Conservation (phyloP, 768 basidiomycete genomes). For the Amyloporia xantha region DNA sequence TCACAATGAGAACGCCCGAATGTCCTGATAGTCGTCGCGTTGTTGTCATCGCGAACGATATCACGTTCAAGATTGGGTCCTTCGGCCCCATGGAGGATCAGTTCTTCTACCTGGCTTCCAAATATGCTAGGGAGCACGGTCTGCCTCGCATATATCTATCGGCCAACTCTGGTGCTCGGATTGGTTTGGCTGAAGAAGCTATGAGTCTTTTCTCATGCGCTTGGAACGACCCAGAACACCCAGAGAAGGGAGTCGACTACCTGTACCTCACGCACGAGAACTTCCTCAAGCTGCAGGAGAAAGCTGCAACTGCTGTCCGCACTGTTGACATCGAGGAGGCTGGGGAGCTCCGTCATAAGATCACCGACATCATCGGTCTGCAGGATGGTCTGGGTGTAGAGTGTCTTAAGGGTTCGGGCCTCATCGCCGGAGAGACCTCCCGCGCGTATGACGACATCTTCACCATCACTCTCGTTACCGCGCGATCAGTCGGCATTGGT, state of each 20-base stretch:
- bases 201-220: slow-evolving; percentile 84
- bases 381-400: slow-evolving; percentile 98
- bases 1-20: slow-evolving; percentile 87
- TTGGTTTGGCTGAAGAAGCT: slow-evolving; percentile 92
- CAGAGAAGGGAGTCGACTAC: slow-evolving; percentile 95
- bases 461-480: slow-evolving; percentile 97
- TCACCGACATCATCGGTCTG: slow-evolving; percentile 94
- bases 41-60: slow-evolving; percentile 94
- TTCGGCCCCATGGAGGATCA: slow-evolving; percentile 95
- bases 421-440: slow-evolving; percentile 98
- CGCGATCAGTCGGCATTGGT: slow-evolving; percentile 97
- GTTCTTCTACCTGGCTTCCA: slow-evolving; percentile 92
- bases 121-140: slow-evolving; percentile 84
- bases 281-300: slow-evolving; percentile 82
- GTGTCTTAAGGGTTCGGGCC: slow-evolving; percentile 90
- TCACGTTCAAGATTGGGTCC: slow-evolving; percentile 97
- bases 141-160: slow-evolving; percentile 96
- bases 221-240: slow-evolving; percentile 75
- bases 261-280: slow-evolving; percentile 93
- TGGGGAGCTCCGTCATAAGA: slow-evolving; percentile 87
- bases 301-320: slow-evolving; percentile 69
- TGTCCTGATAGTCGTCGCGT: slow-evolving; percentile 81
- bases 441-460: slow-evolving; percentile 99
- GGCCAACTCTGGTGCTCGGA: slow-evolving; percentile 96
- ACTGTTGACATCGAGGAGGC: slow-evolving; percentile 80